Evolutionary conservation across 2,329 filamentous ascomycete species (phyloP), one percentile per base, ranked within the genome.

Genomic region (Trichoderma aggressivum): DNA sequence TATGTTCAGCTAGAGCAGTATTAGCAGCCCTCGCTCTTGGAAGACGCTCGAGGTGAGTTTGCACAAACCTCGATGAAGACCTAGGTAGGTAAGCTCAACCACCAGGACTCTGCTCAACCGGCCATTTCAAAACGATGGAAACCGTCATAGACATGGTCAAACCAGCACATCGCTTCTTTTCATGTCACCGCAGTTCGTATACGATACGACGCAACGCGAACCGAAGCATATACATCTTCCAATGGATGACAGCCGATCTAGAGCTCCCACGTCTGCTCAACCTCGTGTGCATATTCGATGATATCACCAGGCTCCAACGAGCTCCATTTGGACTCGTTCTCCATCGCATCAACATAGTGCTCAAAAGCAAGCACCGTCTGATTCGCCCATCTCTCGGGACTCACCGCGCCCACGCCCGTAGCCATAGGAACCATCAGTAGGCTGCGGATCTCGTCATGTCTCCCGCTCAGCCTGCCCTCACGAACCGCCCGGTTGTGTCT

Each of bases 351-450:
- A 1, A 84, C 79, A 73, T 82, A 88, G 75, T 88, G 84, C 75
- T 84, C 87, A 72, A 88, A 74, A 0, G 86, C 86, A 24, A 87
- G 71, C 21, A 86, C 82, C 21, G 80, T 77, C 79, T 88, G 86
- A 36, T 76, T 76, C 11, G 86, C 85, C 86, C 86, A 88, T 3
- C 79, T 80, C 73, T 84, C 78, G 7, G 81, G 74, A 74, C 81
- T 85, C 39, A 87, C 81, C 0, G 72, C 71, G 0, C 86, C 86
- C 7, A 81, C 75, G 1, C 86, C 86, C 1, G 84, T 86, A 3
- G 83, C 86, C 73, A 88, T 72, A 0, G 86, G 86, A 6, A 86
- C 85, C 81, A 88, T 86, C 16, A 88, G 77, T 10, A 88, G 72
- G 16, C 76, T 82, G 6, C 74, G 59, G 61, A 87, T 86, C 73